Base-by-base conservation (phyloP, 2,329 filamentous ascomycete genomes). In the Byssoonygena ceratinophila region DNA sequence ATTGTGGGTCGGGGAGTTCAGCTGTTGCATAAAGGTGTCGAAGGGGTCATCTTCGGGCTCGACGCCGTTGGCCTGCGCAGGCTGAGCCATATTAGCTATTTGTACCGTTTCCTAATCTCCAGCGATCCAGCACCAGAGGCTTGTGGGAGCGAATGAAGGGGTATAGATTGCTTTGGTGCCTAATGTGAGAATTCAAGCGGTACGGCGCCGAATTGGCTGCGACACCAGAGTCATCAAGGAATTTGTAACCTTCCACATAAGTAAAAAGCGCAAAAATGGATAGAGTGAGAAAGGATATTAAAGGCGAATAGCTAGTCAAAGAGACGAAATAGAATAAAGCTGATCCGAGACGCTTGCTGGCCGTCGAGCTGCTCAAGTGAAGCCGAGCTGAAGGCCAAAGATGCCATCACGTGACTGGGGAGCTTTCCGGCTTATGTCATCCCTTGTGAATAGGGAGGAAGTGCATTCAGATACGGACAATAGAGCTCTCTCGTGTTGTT, bases 11-110 rank as follows among this genome's bases (percentile, higher is more conserved):
- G 67, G 65, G n/a, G 61, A 68, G 54, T 70, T 70, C 59, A 72
- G 63, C 55, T 68, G 63, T 55, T 62, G 63, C 67, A 72, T 68
- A 18, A 71, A 65, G 64, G 65, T 67, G 39, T 71, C 62, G 44
- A 71, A 72, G 37, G 69, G 68, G 16, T 60, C 56, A 59, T 71
- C 69, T 18, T 68, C 65, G 51, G 57, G 58, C 52, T 64, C 64
- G 16, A 59, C 36, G 27, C 57, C 59, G 41, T 59, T 51, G 5
- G 60, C 59, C 14, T 60, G 60, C 2, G 68, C 69, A 22, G 69
- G 65, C 59, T 71, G 68, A 59, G 68, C 67, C 69, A 71, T 71
- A 37, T 53, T 65, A 52, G 12, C 40, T 18, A 34, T n/a, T 22
- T 14, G 12, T 20, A 41, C 25, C n/a, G 14, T n/a, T 40, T 44